phyloP scores from a whole-genome alignment of 1,284 basidiomycete species.

The Rhodotorula sp. region DNA sequence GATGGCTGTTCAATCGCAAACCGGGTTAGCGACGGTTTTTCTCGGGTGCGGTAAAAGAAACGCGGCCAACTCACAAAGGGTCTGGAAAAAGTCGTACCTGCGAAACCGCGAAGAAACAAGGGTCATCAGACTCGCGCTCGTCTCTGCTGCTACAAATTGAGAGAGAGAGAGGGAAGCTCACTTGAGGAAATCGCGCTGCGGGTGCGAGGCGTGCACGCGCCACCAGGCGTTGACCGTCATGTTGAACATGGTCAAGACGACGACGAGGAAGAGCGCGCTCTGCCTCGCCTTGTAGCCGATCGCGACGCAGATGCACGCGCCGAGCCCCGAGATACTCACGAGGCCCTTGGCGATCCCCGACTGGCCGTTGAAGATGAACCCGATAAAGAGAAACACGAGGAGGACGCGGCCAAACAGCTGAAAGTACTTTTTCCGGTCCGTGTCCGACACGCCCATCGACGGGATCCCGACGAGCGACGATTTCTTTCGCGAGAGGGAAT shows the following conservation, averaged over 20 bases:
- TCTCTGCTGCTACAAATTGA: no score
- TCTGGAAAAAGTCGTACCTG: slow-evolving; percentile 92
- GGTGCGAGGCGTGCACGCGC: slow-evolving; percentile 89
- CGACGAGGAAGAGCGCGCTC: slow-evolving; percentile 94
- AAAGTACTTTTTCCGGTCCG: slow-evolving; percentile 98
- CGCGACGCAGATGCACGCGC: slow-evolving; percentile 94
- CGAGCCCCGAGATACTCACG: slow-evolving; percentile 53
- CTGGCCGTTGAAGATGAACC: slow-evolving; percentile 78
- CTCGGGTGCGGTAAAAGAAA: background rate
- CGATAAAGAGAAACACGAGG: slow-evolving; percentile 98
- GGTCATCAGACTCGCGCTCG: no score
- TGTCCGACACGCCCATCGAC: slow-evolving; percentile 76
- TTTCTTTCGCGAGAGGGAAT: slow-evolving; percentile 76
- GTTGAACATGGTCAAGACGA: slow-evolving; percentile 91
- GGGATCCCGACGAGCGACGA: slow-evolving; percentile 89
- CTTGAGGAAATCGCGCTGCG: slow-evolving; percentile 97
- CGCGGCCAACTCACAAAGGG: slow-evolving; percentile 60
- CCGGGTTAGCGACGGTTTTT: slow-evolving; percentile 33
- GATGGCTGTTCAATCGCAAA: slow-evolving; percentile 64
- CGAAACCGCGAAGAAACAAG: no score
- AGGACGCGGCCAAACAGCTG: slow-evolving; percentile 94
- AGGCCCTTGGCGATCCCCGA: slow-evolving; percentile 50
- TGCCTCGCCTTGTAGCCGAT: slow-evolving; percentile 99
- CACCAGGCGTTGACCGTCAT: slow-evolving; percentile 99
- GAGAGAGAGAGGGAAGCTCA: no score